These are phyloP conservation scores for Alternaria triticimaculans DNA, from an alignment of 2,329 filamentous ascomycete species.

Conservation along the genomic window DNA sequence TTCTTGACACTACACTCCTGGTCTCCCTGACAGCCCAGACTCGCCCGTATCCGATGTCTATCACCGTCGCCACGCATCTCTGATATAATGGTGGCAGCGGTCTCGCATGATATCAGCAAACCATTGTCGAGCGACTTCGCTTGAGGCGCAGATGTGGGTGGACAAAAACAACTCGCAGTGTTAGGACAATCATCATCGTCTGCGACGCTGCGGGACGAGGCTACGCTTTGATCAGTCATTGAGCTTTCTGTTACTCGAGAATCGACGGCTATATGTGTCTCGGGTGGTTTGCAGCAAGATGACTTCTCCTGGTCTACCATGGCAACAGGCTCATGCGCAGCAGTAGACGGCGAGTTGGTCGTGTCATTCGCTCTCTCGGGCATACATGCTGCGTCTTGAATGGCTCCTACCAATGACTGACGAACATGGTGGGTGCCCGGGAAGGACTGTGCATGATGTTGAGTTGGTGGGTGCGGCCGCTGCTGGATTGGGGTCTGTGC, in stretches of 20 bases:
- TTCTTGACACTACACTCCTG: slow-evolving; percentile 32
- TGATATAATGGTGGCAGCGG: slow-evolving; percentile 35
- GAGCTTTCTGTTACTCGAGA: not conserved
- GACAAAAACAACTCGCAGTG: slow-evolving; percentile 29
- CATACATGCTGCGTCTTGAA: not conserved
- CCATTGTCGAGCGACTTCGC: not conserved
- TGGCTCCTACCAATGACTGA: not conserved
- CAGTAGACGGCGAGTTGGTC: not conserved
- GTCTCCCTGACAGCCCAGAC: slow-evolving; percentile 25
- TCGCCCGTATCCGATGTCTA: slow-evolving; percentile 21
- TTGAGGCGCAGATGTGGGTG: slow-evolving; percentile 13
- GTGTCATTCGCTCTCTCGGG: not conserved
- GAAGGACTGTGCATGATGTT: not conserved
- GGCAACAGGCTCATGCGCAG: not conserved
- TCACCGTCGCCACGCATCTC: slow-evolving; percentile 38
- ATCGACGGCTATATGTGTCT: not conserved
- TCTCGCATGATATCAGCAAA: slow-evolving; percentile 36
- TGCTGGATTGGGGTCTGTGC: not conserved
- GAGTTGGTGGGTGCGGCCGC: not conserved
- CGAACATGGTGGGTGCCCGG: not conserved
- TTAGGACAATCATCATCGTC: slow-evolving; percentile 22
- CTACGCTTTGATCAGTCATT: not conserved
- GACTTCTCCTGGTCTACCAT: not conserved
- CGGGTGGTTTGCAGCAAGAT: not conserved
- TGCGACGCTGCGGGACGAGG: not conserved